A percentile compares a stretch with the other conserved stretches of the same genome.
phyloP scores from a whole-genome alignment of 345 rosid genomes.

The Mercurialis annua region DNA sequence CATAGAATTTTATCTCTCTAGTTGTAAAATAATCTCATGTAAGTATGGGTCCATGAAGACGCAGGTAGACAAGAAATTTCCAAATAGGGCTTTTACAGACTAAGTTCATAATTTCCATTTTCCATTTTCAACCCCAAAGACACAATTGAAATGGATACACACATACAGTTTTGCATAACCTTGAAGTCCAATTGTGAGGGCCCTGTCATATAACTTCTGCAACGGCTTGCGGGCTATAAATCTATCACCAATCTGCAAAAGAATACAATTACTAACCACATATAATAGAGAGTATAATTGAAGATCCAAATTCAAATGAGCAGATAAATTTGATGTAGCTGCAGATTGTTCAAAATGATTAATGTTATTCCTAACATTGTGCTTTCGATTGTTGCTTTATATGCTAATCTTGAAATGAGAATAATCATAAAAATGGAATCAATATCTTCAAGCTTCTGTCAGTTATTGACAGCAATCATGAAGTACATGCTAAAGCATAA shows the following conservation, averaged over 20 bases:
- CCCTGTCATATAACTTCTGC: constrained; percentile 80
- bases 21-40: too few species aligned
- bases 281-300: too few species aligned
- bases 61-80: background rate
- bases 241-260: constrained; percentile 80
- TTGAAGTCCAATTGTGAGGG: constrained; percentile 83
- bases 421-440: too few species aligned
- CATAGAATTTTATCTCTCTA: too few species aligned
- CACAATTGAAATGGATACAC: constrained; percentile 15
- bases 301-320: background rate
- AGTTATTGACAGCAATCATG: too few species aligned
- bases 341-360: background rate
- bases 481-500: too few species aligned
- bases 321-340: constrained; percentile 2
- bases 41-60: too few species aligned
- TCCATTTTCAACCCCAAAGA: constrained; percentile 1
- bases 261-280: constrained; percentile 1
- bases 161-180: constrained; percentile 89
- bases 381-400: background rate
- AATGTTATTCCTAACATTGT: background rate
- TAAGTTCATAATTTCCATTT: background rate
- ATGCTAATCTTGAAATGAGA: background rate
- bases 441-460: too few species aligned
- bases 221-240: constrained; percentile 61
- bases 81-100: background rate